Base-by-base conservation (phyloP, 1,139 yeast species). In the Diutina sp. region DNA sequence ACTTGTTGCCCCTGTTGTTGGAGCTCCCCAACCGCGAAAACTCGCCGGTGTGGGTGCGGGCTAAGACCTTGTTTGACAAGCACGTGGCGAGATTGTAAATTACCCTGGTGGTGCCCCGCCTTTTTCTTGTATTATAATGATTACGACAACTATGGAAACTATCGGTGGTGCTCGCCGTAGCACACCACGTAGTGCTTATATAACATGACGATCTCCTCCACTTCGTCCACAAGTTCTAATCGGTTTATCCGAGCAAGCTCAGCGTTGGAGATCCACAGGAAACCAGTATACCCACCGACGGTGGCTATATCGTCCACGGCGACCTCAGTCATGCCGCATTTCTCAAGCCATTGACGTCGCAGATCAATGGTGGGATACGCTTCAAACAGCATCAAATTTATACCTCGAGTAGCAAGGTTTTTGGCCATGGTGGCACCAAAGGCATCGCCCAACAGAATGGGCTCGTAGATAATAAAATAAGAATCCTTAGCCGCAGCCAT, bases 21-120 rank as follows among this genome's bases (percentile, higher is more conserved):
- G 85, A 87, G 68, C 79, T 93, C 64, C 93, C 96, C 63, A 73
- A 87, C 61, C 85, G 97, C 72, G 76, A 82, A 58, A 75, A 84
- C 54, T 86, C 96, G 41, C 90, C 93, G 45, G 97, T 90, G 29
- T 93, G 99, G 99, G 80, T 78, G 50, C 86, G 85, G 71, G 98
- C 98, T 58, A 86, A 85, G 77, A 76, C 80, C 61, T 78, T 91
- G 65, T 93, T 85, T 67, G 85, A 88, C 64, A 84, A 87, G 69
- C 95, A 90, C 69, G 95, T 89, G 64, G 80, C 81, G 59, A 83
- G 87, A 70, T 79, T 84, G 61, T 53, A 57, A n/a, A 5, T 35
- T 35, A 35, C 51, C 51, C 50, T 46, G 50, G 50, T 21, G 50
- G 50, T 46, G 28, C 46, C 46, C 46, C 46, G 25, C 25, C 29